These are phyloP conservation scores for Leucogyrophana mollusca DNA, from an alignment of 768 basidiomycete genomes.

Conservation along the genomic window DNA sequence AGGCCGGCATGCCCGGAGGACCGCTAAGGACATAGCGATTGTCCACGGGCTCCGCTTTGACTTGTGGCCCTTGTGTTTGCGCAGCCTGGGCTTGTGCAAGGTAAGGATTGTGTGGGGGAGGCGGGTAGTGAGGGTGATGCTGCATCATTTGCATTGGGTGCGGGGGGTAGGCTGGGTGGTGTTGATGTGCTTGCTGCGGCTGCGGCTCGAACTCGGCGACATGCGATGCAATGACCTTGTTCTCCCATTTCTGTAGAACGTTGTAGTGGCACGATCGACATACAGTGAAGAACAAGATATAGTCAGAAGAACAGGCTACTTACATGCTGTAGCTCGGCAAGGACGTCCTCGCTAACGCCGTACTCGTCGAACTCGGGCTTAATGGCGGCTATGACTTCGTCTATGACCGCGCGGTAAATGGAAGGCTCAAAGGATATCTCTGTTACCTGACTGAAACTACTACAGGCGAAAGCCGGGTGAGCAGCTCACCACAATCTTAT, in stretches of 20 bases:
- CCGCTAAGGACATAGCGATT: constrained; percentile 59
- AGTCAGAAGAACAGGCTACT: constrained; percentile 34
- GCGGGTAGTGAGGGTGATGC: constrained; percentile 53
- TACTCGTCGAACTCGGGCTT: constrained; percentile 96
- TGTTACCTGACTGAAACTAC: constrained; percentile 53
- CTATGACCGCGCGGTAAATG: constrained; percentile 93
- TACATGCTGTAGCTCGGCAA: constrained; percentile 87
- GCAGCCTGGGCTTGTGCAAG: constrained; percentile 36
- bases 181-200: constrained; percentile 44
- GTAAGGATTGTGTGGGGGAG: constrained; percentile 49
- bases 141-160: constrained; percentile 63
- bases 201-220: constrained; percentile 89
- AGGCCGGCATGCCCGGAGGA: constrained; percentile 40
- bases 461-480: constrained; percentile 58
- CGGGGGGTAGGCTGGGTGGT: constrained; percentile 54
- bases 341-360: constrained; percentile 88
- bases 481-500: constrained; percentile 98
- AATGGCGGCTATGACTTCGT: constrained; percentile 88
- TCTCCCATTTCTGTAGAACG: constrained; percentile 85
- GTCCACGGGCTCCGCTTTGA: constrained; percentile 78
- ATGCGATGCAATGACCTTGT: constrained; percentile 88
- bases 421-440: constrained; percentile 69
- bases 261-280: constrained; percentile 8
- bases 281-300: constrained; percentile 9
- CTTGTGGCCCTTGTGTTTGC: constrained; percentile 38